Conservation (phyloP, 352 stramenopile genomes). For the Phytopythium sindhum region DNA sequence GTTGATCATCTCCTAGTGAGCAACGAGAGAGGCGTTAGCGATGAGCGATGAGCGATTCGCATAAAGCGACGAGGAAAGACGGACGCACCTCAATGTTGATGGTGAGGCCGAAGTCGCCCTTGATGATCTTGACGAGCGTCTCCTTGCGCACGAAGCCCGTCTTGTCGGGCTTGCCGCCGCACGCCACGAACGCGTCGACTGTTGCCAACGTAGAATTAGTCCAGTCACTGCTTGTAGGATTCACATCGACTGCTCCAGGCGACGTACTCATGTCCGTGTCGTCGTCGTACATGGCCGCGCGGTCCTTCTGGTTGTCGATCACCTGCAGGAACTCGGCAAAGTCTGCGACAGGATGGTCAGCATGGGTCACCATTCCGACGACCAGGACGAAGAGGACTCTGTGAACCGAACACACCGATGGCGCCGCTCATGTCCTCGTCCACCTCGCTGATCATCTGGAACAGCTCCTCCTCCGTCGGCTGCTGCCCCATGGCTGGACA, state of each 20-base stretch:
- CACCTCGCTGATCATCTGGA: constrained; percentile 94
- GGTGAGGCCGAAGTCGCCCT: constrained; percentile 93
- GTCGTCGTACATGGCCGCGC: constrained; percentile 93
- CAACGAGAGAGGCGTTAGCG: not conserved
- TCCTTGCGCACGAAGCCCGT: constrained; percentile 89
- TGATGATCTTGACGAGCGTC: constrained; percentile 94
- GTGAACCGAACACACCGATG: constrained; percentile 57
- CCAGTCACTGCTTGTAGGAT: not conserved
- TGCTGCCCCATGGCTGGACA: constrained; percentile 93
- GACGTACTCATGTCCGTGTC: constrained; percentile 94
- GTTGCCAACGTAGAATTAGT: not conserved
- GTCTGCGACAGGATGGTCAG: constrained; percentile 46
- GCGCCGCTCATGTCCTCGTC: constrained; percentile 93
- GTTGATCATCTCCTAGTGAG: constrained; percentile 90
- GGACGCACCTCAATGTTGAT: constrained; percentile 93
- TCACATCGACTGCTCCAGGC: not conserved
- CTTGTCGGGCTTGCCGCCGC: constrained; percentile 92
- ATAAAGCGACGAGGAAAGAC: not conserved
- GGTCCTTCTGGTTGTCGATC: constrained; percentile 97
- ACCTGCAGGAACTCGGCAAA: constrained; percentile 98
- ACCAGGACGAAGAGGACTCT: not conserved
- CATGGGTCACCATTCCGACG: not conserved
- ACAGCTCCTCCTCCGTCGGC: constrained; percentile 97
- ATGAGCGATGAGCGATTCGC: too few species aligned
- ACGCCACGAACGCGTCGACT: constrained; percentile 97